Base-by-base conservation (phyloP, 495 filamentous ascomycete species). In the Cairneyella variabilis region DNA sequence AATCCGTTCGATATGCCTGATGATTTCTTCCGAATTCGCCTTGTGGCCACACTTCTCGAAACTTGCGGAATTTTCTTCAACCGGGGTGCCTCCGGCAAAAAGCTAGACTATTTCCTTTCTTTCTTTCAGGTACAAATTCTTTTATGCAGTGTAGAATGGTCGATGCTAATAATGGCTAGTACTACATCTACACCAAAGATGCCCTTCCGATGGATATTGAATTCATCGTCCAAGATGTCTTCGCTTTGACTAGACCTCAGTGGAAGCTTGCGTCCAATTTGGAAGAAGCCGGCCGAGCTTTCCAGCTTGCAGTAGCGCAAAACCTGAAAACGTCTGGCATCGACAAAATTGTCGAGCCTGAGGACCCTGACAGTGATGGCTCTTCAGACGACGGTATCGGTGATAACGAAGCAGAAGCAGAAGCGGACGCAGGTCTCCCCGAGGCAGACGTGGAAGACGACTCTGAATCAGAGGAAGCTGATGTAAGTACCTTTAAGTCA, bases 51-150 rank as follows among this genome's bases (percentile, higher is more conserved):
- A 4, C 72, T 97, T 17, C 80, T 99, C 3, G 93, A 99, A 70
- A 96, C 90, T 5, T 97, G 95, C 62, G 93, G 93, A 42, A 85
- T 91, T 68, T 97, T 90, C 70, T 99, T 96, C 64, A 91, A 97
- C 68, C 86, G 91, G 48, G 93, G 95, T 4, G 83, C 85, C 28
- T 85, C 91, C 0, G 93, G 91, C 64, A 97, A 96, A 75, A 99
- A 97, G 73, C 79, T 99, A 14, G 93, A 99, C 64, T 97, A 96
- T 69, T 99, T 97, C 75, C 77, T 99, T 46, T 92, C 86, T 0
- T 99, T 97, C 70, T 90, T 97, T 66, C 93, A 91, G 34, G 60
- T 59, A 46, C 69, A 80, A 82, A 66, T 51, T 21, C 48, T 55
- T 48, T 20, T 26, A 3, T 40, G 32, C 6, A 16, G n/a, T 23